Percentiles rank a stretch among this genome's conserved stretches.
phyloP scores from a whole-genome alignment of 1,139 yeast species.

The Hyphopichia pseudoburtonii region DNA sequence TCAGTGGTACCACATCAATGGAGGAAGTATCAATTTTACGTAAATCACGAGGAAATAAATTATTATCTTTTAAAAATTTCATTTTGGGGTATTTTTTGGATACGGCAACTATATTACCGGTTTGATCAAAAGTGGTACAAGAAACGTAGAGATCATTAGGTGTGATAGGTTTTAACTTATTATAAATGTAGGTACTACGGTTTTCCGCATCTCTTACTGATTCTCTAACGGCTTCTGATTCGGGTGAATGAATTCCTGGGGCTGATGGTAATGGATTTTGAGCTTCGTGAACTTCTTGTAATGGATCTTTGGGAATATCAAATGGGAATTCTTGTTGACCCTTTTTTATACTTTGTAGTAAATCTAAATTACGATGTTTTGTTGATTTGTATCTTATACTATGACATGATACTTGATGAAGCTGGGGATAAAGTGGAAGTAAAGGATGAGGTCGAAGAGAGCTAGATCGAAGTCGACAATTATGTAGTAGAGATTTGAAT shows the following conservation, averaged over 20 bases:
- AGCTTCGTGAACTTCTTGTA: background rate
- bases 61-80: conserved; percentile 71
- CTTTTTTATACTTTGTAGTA: background rate
- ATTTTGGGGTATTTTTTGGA: conserved; percentile 78
- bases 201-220: no score
- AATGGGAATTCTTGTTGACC: no score
- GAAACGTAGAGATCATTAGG: conserved; percentile 60
- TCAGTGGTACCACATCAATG: conserved; percentile 86
- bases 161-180: conserved; percentile 51
- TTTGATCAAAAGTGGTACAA: conserved; percentile 70
- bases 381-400: background rate
- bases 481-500: background rate
- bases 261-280: background rate
- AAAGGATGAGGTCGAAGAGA: background rate
- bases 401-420: background rate
- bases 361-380: background rate
- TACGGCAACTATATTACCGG: conserved; percentile 73
- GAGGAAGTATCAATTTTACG: conserved; percentile 87
- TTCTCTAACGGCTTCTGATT: no score
- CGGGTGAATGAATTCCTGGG: no score
- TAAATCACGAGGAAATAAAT: conserved; percentile 77
- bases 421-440: background rate
- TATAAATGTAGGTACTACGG: conserved; percentile 13
- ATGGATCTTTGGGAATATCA: no score
- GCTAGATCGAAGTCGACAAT: no score